These are phyloP conservation scores for Hyphodiscus hymeniophilus DNA, from an alignment of 495 filamentous ascomycete genomes.

Conservation along the genomic window DNA sequence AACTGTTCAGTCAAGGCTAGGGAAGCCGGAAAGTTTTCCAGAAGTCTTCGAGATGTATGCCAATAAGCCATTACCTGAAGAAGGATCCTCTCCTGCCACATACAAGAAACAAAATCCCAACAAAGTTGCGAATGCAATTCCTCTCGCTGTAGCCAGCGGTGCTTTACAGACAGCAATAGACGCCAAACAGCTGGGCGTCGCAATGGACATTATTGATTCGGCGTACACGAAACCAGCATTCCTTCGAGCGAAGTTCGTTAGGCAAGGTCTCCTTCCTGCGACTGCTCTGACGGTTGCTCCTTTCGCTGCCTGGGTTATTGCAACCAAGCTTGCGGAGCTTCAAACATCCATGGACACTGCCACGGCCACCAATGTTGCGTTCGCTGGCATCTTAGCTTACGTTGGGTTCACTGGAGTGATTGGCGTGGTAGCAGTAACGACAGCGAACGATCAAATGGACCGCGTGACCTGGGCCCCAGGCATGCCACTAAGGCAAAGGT, in stretches of 20 bases:
- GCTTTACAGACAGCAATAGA: slow-evolving; percentile 73
- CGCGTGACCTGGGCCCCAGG: slow-evolving; percentile 82
- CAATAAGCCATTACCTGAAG: slow-evolving; percentile 65
- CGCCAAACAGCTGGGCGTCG: slow-evolving; percentile 63
- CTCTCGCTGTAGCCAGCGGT: slow-evolving; percentile 50
- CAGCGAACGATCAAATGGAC: slow-evolving; percentile 89
- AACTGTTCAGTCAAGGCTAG: slow-evolving; percentile 59
- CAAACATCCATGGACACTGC: slow-evolving; percentile 65
- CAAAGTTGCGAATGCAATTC: slow-evolving; percentile 61
- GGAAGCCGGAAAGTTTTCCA: slow-evolving; percentile 64
- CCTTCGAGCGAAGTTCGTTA: slow-evolving; percentile 52
- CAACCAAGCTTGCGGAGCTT: slow-evolving; percentile 46
- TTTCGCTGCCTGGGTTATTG: slow-evolving; percentile 58
- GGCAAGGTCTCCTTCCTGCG: slow-evolving; percentile 24
- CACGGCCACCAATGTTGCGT: slow-evolving; percentile 66
- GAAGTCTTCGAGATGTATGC: slow-evolving; percentile 76
- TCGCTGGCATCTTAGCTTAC: slow-evolving; percentile 75
- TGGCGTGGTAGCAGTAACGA: slow-evolving; percentile 75
- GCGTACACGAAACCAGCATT: slow-evolving; percentile 70
- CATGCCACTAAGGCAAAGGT: slow-evolving; percentile 72
- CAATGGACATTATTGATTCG: slow-evolving; percentile 71
- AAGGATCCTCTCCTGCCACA: slow-evolving; percentile 46
- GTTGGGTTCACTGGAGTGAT: slow-evolving; percentile 67
- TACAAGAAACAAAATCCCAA: slow-evolving; percentile 59
- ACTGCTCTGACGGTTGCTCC: slow-evolving; percentile 47